Base-by-base conservation (phyloP, 805 yeast species). In the Suhomyces emberorum region DNA sequence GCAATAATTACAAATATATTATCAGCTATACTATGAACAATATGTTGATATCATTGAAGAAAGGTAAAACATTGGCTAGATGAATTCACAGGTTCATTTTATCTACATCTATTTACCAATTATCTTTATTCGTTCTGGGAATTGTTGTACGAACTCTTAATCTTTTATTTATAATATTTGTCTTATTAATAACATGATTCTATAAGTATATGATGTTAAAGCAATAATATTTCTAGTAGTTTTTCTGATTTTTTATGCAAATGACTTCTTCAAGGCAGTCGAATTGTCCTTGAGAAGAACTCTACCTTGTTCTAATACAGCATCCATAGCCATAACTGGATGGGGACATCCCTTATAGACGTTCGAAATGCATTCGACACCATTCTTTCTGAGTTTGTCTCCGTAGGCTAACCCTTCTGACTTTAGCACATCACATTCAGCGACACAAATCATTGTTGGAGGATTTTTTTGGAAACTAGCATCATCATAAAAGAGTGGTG, bases 301-400 rank as follows among this genome's bases (percentile, higher is more conserved):
- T 29, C 44, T 52, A 4, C 72, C 71, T 31, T 59, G 59, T 4
- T 49, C 49, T 32, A 67, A 48, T 8, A 57, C 56, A 10, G 50
- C 67, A 42, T 68, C 69, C 76, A 72, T 70, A 18, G 64, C 74
- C 73, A 71, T 67, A 4, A 63, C 70, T n/a, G 74, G 61, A 49
- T 72, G 77, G 4, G 76, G 76, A 30, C 65, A 59, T 4, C 75
- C 74, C 32, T 52, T 49, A 43, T 69, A 70, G 21, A 66, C 49
- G 4, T 50, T 54, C 11, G 66, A 43, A n/a, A 49, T 49, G 15
- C 65, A 55, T 2, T 48, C 30, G 15, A 65, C 54, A 3, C 75
- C 76, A 38, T 65, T 62, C 17, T 48, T 47, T 30, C 42, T 42
- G 34, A 71, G 53, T 42, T 70, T 70, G 8, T 48, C 59, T 29